Evolutionary conservation across 192 early-diverging fungal species (phyloP), one percentile per base, ranked within the genome.

Genomic region (Coemansia sp.): DNA sequence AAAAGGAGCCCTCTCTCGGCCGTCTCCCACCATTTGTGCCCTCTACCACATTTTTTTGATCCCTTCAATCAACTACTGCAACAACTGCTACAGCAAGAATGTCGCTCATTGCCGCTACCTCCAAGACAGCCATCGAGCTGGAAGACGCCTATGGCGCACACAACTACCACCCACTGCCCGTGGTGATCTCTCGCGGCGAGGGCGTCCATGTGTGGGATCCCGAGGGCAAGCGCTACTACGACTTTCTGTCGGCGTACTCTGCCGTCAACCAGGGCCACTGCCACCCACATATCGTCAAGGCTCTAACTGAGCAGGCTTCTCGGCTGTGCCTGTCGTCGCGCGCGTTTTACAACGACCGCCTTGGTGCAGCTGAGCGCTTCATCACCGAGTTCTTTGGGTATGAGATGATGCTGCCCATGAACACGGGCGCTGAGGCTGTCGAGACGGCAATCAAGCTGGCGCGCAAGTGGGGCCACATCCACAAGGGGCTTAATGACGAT

Each of bases 401-500:
- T 70, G 94, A 98, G 53, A 99, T 98, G 97, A 93, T 99, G 53
- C 85, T 98, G 46, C 97, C 97, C 55, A 98, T 97, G 93, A 99
- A 99, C 88, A 98, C 97, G 10, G 97, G 97, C 62, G 94, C 95
- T 51, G 97, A 99, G 74, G 97, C 95, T 5, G 97, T 99, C 32
- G 97, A 99, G 79, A 99, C 97, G 6, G 97, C 94, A 29, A 92
- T 99, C 76, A 99, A 99, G 87, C 88, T 99, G 14, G 92, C 97
- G 38, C 89, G 97, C 73, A 94, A 95, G 84, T 99, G 97, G 97
- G 97, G 91, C 6, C 96, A 96, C 82, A 66, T 89, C 55, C 90
- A 93, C 80, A 99, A 99, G 87, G 87, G 89, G 5, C 92, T 99
- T 50, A 85, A 90, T 25, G 85, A 88, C 48, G 85, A 91, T 70